Base-by-base conservation (phyloP, 1,284 basidiomycete genomes). In the Dichomitus squalens region DNA sequence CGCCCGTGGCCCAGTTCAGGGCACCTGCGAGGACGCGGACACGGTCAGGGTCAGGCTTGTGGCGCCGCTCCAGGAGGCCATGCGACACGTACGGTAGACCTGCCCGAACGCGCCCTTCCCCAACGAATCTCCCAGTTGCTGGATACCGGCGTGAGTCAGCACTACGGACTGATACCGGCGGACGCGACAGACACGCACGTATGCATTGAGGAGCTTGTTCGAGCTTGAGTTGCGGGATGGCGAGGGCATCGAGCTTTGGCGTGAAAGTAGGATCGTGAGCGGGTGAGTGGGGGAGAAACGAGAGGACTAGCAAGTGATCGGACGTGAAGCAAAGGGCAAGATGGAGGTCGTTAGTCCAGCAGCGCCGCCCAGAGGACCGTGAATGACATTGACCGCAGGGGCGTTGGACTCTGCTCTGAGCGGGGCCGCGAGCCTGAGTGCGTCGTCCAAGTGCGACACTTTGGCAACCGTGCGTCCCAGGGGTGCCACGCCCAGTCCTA, bases 21-120 rank as follows among this genome's bases (percentile, higher is more conserved):
- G 94, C 94, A 68, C 93, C 91, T 93, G 64, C 23, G 55, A 34
- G 49, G 36, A 14, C 33, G 34, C 21, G 41, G 25, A 29, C 25
- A 44, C 23, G 57, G 48, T 59, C 35, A 54, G 31, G 29, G 29
- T 31, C 29, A 31, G 29, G 29, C 11, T 31, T 31, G 29, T 31
- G 29, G 29, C 6, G 11, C 29, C 29, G 29, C 29, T 31, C 11
- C 11, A 31, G 29, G 29, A 5, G 29, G 11, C 5, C 29, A 31
- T 5, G 44, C 48, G 49, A 35, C 35, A 84, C 85, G 76, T 80
- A 88, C 94, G 90, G 74, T 95, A 98, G 63, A 98, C 95, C 71
- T 95, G 92, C 12, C 93, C 95, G 68, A 95, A 96, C 55, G 95
- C 95, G 66, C 95, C 95, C 73, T 95, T 94, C 40, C 95, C 95